phyloP scores from a whole-genome alignment of 768 basidiomycete species.

The Mycena vulgaris region DNA sequence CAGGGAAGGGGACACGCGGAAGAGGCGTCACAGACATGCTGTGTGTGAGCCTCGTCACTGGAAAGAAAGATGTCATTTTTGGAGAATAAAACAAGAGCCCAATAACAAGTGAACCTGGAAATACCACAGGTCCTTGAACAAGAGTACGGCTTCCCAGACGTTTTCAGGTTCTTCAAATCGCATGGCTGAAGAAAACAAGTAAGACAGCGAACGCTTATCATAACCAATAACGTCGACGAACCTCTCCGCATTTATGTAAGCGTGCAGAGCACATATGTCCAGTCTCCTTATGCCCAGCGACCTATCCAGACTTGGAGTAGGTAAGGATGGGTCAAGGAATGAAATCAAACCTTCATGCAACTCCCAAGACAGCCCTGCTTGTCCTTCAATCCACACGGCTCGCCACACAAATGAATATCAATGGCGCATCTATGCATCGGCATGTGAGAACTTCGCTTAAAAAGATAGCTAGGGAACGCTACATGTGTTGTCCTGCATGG shows the following conservation, averaged over 20 bases:
- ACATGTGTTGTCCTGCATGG: constrained; percentile 71
- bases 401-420: constrained; percentile 68
- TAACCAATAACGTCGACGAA: constrained; percentile 38
- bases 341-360: constrained; percentile 67
- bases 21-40: constrained; percentile 66
- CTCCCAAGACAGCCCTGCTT: constrained; percentile 66
- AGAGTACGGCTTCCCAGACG: constrained; percentile 49
- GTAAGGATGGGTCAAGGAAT: background rate
- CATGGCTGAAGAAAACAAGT: constrained; percentile 55
- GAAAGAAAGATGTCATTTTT: constrained; percentile 2
- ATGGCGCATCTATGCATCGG: constrained; percentile 62
- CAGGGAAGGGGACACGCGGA: constrained; percentile 71
- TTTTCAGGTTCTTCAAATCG: constrained; percentile 48
- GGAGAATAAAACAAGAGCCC: background rate
- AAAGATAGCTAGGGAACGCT: constrained; percentile 42
- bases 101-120: constrained; percentile 52
- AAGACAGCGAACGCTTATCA: constrained; percentile 14
- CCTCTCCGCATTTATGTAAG: constrained; percentile 71
- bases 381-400: constrained; percentile 60
- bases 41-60: constrained; percentile 62
- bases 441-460: background rate
- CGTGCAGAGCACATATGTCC: constrained; percentile 69
- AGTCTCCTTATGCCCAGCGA: constrained; percentile 61
- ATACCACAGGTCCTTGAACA: constrained; percentile 61
- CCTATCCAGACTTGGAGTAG: constrained; percentile 47